phyloP scores from a whole-genome alignment of 1,139 yeast genomes.

The Sugiyamaella japonica region DNA sequence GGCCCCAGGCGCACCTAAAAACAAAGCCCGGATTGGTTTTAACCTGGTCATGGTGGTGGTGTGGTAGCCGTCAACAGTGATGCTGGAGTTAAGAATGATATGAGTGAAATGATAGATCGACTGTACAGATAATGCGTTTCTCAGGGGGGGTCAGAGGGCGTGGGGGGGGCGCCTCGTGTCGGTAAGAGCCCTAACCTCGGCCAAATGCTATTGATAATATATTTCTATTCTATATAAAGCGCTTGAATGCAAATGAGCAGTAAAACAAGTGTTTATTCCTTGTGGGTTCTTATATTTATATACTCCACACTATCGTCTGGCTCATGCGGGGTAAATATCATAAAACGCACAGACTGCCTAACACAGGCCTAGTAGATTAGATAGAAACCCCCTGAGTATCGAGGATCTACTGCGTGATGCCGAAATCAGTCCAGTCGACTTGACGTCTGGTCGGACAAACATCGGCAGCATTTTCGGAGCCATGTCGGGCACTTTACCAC shows the following conservation, averaged over 20 bases:
- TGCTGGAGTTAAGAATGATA: not conserved
- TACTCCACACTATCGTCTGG: not conserved
- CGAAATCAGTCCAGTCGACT: not conserved
- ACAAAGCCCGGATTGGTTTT: slow-evolving; percentile 61
- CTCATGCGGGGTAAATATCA: not conserved
- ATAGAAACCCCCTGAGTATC: not conserved
- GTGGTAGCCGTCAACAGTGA: not conserved
- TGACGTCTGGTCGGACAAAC: not conserved
- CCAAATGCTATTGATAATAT: not conserved
- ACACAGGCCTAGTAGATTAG: not conserved
- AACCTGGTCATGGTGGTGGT: slow-evolving; percentile 1
- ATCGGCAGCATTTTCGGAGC: not conserved
- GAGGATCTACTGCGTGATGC: not conserved
- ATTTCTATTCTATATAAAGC: not conserved
- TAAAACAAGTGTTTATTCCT: not conserved
- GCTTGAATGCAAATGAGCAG: not conserved
- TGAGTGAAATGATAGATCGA: no score
- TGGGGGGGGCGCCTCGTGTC: not conserved
- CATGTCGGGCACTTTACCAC: not conserved
- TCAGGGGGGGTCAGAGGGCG: slow-evolving; percentile 6
- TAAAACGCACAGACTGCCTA: not conserved
- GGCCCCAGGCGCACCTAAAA: slow-evolving; percentile 92
- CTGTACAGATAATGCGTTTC: not conserved
- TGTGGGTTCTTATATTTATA: no score
- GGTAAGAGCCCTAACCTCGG: slow-evolving; percentile 1